A percentile compares a stretch with the other conserved stretches of the same genome.
phyloP scores from a whole-genome alignment of 2,329 filamentous ascomycete species.

The Ophiosphaerella korrae region DNA sequence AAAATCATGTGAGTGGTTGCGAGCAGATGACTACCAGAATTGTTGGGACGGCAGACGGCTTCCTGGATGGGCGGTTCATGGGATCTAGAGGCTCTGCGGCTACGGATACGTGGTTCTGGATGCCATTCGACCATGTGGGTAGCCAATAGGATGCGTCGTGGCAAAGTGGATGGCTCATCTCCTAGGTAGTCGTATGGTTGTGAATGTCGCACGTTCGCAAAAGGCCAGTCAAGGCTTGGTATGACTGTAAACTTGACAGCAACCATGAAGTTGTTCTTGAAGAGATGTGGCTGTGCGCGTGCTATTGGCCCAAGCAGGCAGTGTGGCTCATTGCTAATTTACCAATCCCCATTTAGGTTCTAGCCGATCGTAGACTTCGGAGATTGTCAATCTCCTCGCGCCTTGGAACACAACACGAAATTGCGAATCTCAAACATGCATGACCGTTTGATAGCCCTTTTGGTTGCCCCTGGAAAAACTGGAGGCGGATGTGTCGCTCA shows the following conservation, averaged over 20 bases:
- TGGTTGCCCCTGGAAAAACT: conserved; percentile 5
- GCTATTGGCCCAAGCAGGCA: neutral
- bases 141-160: conserved; percentile 21
- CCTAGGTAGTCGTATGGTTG: neutral
- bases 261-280: neutral
- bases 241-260: neutral
- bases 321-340: conserved; percentile 5
- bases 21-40: conserved; percentile 2
- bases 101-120: conserved; percentile 1
- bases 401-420: neutral
- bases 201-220: neutral
- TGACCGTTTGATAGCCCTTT: conserved; percentile 1
- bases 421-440: conserved; percentile 5
- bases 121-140: neutral
- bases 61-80: conserved; percentile 3
- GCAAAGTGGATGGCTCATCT: neutral
- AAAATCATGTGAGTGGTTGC: conserved; percentile 8
- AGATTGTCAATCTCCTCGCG: conserved; percentile 4
- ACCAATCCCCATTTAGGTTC: neutral
- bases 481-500: conserved; percentile 1
- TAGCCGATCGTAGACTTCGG: neutral
- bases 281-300: conserved; percentile 3
- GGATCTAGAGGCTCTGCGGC: conserved; percentile 16
- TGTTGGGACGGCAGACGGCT: conserved; percentile 16
- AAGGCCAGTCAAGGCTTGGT: neutral